Evolutionary conservation across 2,329 filamentous ascomycete genomes (phyloP), one percentile per base, ranked within the genome.

Genomic region (Chaetomiaceae sp.): DNA sequence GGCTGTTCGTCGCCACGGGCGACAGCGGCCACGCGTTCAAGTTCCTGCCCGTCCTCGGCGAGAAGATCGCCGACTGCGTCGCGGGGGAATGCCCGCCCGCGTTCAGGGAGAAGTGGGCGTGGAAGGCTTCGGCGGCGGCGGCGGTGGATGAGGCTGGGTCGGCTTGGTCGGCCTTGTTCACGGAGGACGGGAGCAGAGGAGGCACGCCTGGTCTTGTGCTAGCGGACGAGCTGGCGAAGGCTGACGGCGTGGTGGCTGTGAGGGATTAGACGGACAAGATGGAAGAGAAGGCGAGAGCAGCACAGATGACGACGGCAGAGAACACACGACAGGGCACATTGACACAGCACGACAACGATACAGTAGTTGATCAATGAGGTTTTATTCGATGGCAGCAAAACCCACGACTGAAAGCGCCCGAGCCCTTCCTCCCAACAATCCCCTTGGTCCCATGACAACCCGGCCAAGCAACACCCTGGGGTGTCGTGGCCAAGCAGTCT

Each of bases 21-120:
- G 80, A 79, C 43, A 82, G 78, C 52, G 79, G 80, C 3, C 80
- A 84, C 60, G 82, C 66, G 5, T 86, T 81, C 70, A 86, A 86
- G 62, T 86, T 86, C 62, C 62, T 85, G 45, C 82, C 82, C 0
- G 74, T 84, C 5, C 66, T 86, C 11, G 82, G 82, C 8, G 75
- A 80, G 24, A 78, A 77, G 58, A 70, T 84, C 27, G 72, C 73
- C 1, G 78, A 81, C 52, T 73, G 74, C 46, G 65, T 84, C 47
- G 60, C 72, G 45, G 62, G 71, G 30, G 52, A 65, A 6, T 69
- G 70, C 12, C 66, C 68, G 0, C 60, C 67, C 3, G 74, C 75
- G 42, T 76, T 88, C 56, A 67, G 67, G 30, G 60, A 66, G 2
- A 79, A 79, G 58, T 81, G 76, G 77, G 71, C 73, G 24, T 86